A percentile compares a stretch with the other conserved stretches of the same genome.
phyloP scores from a whole-genome alignment of 2,329 filamentous ascomycete genomes.

The Leptoxyphium fumago region DNA sequence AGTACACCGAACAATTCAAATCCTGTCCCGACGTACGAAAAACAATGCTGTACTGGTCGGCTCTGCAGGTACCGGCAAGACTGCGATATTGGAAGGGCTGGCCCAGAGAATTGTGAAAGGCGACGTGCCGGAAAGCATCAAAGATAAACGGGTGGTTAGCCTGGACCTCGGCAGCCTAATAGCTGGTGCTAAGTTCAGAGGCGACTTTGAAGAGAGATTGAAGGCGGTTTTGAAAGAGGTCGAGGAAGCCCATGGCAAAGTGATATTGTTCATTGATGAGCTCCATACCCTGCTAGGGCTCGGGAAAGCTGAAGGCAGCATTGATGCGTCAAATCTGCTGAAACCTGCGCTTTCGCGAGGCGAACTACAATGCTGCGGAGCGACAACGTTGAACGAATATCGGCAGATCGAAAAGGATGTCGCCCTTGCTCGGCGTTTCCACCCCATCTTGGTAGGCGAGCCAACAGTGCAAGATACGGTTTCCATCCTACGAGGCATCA shows the following conservation, averaged over 20 bases:
- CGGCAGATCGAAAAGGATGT: conserved; percentile 91
- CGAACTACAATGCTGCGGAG: conserved; percentile 87
- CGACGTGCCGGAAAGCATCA: conserved; percentile 90
- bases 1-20: conserved; percentile 87
- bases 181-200: conserved; percentile 86
- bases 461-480: conserved; percentile 85
- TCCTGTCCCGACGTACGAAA: conserved; percentile 82
- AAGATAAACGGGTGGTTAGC: conserved; percentile 78
- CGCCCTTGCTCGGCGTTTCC: conserved; percentile 79
- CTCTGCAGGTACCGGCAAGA: conserved; percentile 82
- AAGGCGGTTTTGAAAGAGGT: conserved; percentile 88
- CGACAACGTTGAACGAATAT: conserved; percentile 86
- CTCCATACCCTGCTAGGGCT: conserved; percentile 81
- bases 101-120: conserved; percentile 80
- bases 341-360: conserved; percentile 89
- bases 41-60: conserved; percentile 95
- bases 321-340: conserved; percentile 86
- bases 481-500: conserved; percentile 89
- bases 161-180: conserved; percentile 86
- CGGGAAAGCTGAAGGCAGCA: conserved; percentile 89
- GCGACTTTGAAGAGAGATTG: conserved; percentile 88
- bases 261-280: conserved; percentile 93
- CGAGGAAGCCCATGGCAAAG: conserved; percentile 70
- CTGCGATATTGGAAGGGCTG: conserved; percentile 79
- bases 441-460: conserved; percentile 87